phyloP scores from a whole-genome alignment of 2,329 filamentous ascomycete genomes.

The Alternaria ventricosa region DNA sequence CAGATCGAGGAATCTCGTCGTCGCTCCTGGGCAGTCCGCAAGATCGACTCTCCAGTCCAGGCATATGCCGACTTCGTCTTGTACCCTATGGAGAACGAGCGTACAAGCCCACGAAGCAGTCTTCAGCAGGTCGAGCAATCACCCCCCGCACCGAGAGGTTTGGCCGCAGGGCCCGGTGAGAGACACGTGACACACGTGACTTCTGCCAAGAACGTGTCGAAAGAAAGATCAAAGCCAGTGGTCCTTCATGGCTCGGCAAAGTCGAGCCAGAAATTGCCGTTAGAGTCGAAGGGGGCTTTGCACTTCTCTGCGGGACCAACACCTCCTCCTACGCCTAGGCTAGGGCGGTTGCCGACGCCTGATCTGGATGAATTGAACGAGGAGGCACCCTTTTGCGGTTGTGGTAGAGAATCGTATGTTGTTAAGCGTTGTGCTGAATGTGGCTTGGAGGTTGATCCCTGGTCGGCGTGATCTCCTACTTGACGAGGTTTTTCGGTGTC shows the following conservation, averaged over 20 bases:
- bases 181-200: conserved; percentile 23
- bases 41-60: not conserved
- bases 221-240: conserved; percentile 20
- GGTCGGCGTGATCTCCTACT: not conserved
- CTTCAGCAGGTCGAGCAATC: not conserved
- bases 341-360: conserved; percentile 41
- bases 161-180: not conserved
- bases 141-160: not conserved
- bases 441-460: conserved; percentile 6
- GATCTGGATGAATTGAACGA: conserved; percentile 40
- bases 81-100: not conserved
- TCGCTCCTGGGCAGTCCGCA: conserved; percentile 16
- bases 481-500: not conserved
- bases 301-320: conserved; percentile 5
- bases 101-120: not conserved
- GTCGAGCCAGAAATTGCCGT: not conserved
- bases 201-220: conserved; percentile 5
- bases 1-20: conserved; percentile 36
- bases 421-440: conserved; percentile 29
- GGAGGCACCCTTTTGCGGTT: conserved; percentile 42
- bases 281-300: not conserved
- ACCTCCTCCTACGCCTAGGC: conserved; percentile 43
- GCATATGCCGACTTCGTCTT: conserved; percentile 8
- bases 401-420: conserved; percentile 22
- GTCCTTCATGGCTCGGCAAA: conserved; percentile 19